A percentile compares a stretch with the other conserved stretches of the same genome.
phyloP scores from a whole-genome alignment of 148 eudicot species.

The Selenicereus undatus region DNA sequence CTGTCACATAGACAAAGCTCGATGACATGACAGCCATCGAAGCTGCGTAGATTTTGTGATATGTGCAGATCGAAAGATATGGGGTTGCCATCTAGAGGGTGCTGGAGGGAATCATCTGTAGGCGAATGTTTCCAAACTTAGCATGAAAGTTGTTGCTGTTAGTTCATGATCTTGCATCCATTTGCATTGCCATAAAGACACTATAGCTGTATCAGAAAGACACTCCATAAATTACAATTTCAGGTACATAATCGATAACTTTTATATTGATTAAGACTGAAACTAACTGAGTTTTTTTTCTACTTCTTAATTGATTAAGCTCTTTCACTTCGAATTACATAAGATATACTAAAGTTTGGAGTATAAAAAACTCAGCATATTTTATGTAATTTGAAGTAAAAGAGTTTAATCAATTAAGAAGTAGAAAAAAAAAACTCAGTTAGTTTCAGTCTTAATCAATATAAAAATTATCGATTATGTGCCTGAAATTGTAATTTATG shows the following conservation, averaged over 20 bases:
- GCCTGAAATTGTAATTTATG: not conserved
- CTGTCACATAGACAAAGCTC: constrained; percentile 38
- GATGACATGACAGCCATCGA: constrained; percentile 94
- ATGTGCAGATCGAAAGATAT: constrained; percentile 87
- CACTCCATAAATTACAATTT: not conserved
- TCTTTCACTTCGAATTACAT: not conserved
- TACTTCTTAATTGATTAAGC: constrained; percentile 1
- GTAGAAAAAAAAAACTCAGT: not conserved
- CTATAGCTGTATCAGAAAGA: not conserved
- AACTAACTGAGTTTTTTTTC: not conserved
- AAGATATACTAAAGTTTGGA: constrained; percentile 1
- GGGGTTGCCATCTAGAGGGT: constrained; percentile 90
- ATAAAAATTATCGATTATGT: not conserved
- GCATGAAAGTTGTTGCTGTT: constrained; percentile 53
- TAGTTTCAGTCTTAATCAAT: not conserved
- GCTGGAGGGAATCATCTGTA: constrained; percentile 87
- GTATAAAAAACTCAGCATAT: no score
- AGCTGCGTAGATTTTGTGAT: constrained; percentile 80
- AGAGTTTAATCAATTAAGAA: not conserved
- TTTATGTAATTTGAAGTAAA: not conserved
- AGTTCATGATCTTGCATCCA: not conserved
- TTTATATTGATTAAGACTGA: not conserved
- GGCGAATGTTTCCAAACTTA: constrained; percentile 76
- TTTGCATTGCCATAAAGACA: not conserved
- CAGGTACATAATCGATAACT: not conserved